Conservation (phyloP, 352 stramenopile species). For the Peronospora destructor region DNA sequence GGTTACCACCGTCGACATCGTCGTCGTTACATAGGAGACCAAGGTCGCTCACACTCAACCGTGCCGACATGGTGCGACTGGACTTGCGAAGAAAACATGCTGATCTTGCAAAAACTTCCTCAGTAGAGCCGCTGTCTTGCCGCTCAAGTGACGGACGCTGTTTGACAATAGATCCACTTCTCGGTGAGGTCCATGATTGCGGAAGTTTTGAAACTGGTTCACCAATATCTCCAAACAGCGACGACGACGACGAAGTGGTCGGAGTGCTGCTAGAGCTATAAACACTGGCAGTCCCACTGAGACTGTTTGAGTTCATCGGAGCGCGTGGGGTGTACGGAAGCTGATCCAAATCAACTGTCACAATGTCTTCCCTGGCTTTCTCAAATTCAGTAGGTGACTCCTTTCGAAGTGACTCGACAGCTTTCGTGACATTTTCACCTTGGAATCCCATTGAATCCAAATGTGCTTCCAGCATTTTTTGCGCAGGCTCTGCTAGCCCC, state of each 20-base stretch:
- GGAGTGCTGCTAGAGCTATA: conserved; percentile 27
- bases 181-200: conserved; percentile 17
- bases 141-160: conserved; percentile 38
- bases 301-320: conserved; percentile 6
- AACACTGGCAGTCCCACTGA: conserved; percentile 16
- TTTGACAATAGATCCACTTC: conserved; percentile 13
- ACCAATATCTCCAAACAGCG: conserved; percentile 24
- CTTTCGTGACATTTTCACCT: conserved; percentile 23
- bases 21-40: conserved; percentile 50
- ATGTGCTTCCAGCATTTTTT: conserved; percentile 38
- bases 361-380: conserved; percentile 16
- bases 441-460: conserved; percentile 53
- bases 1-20: conserved; percentile 20
- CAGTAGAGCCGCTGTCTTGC: conserved; percentile 44
- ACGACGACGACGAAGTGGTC: conserved; percentile 24
- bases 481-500: conserved; percentile 29
- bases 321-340: conserved; percentile 30
- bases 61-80: conserved; percentile 46
- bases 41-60: conserved; percentile 73
- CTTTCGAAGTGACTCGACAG: conserved; percentile 34
- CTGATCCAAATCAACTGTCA: conserved; percentile 45
- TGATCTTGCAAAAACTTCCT: conserved; percentile 56
- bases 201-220: conserved; percentile 18
- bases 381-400: conserved; percentile 14
- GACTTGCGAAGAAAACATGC: conserved; percentile 60